A percentile compares a stretch with the other conserved stretches of the same genome.
phyloP scores from a whole-genome alignment of 352 stramenopile species.

The Thalassiosira hispida region DNA sequence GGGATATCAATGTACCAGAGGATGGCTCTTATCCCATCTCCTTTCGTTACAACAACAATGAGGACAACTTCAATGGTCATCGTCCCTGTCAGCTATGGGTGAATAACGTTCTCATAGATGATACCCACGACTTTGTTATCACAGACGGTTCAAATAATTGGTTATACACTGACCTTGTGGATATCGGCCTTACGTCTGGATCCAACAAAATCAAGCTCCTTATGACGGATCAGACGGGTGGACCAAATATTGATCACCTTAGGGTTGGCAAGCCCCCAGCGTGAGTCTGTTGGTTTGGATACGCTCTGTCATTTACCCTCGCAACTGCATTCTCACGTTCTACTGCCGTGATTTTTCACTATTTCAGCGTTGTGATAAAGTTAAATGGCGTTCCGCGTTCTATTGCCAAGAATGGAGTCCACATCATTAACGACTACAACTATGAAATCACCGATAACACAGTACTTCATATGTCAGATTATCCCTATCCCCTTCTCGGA shows the following conservation, averaged over 20 bases:
- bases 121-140: slow-evolving; percentile 40
- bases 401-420: slow-evolving; percentile 46
- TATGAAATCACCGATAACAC: slow-evolving; percentile 19
- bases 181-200: slow-evolving; percentile 39
- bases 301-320: too few relatives aligned
- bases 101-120: slow-evolving; percentile 36
- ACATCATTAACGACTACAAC: slow-evolving; percentile 39
- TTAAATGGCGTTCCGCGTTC: slow-evolving; percentile 29
- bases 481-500: slow-evolving; percentile 32
- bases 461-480: slow-evolving; percentile 4
- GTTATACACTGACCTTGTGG: slow-evolving; percentile 57
- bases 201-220: slow-evolving; percentile 59
- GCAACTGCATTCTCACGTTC: too few relatives aligned
- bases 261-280: slow-evolving; percentile 48
- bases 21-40: slow-evolving; percentile 47
- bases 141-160: slow-evolving; percentile 45
- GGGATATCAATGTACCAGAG: slow-evolving; percentile 24
- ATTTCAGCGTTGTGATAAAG: slow-evolving; percentile 7
- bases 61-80: slow-evolving; percentile 35
- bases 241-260: slow-evolving; percentile 68
- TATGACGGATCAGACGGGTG: slow-evolving; percentile 37
- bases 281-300: slow-evolving; percentile 16
- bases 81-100: slow-evolving; percentile 40
- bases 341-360: too few relatives aligned
- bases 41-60: slow-evolving; percentile 47